Evolutionary conservation across 2,329 filamentous ascomycete genomes (phyloP), one percentile per base, ranked within the genome.

Genomic region (Chaetothyriales sp.): DNA sequence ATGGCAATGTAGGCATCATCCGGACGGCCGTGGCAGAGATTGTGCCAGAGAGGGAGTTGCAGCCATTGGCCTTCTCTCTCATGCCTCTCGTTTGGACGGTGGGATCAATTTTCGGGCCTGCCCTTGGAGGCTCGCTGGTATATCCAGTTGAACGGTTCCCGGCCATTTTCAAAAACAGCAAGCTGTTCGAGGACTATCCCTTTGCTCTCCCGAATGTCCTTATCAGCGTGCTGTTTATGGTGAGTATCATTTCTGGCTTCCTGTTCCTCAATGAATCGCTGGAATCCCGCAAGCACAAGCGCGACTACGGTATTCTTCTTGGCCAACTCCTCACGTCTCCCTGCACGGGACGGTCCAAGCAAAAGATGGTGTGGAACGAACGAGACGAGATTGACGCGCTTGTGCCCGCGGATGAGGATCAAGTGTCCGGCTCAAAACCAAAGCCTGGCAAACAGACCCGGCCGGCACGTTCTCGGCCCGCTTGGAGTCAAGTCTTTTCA

Each of bases 1-100:
- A 95, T 63, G 92, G 90, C 49, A 96, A 95, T 63, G 83, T 90
- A n/a, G 85, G 92, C 1, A 95, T 95, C 55, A 83, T 95, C 56
- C 73, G 89, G 57, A 94, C 87, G 15, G 87, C 92, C 70, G 88
- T 95, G 1, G 90, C 90, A 0, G 90, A 95, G 66, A 81, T 95
- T 75, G 88, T 95, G 1, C 85, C 87, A 0, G 81, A 92, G 65
- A 87, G 78, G 64, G 84, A 88, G 62, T 73, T 95, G 5, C 90
- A 95, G 62, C 89, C 90, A 0, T 74, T 80, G 49, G 92, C 92
- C 0, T 96, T 96, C 66, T 88, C 83, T 56, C 74, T 96, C 45
- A 95, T 96, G 89, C 90, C 90, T 3, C 69, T 96, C 15, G 85
- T 84, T 1, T 96, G 87, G 84, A 88, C 82, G 9, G 71, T 95